Conservation (phyloP, 2,329 filamentous ascomycete genomes). For the Fusarium sp. region DNA sequence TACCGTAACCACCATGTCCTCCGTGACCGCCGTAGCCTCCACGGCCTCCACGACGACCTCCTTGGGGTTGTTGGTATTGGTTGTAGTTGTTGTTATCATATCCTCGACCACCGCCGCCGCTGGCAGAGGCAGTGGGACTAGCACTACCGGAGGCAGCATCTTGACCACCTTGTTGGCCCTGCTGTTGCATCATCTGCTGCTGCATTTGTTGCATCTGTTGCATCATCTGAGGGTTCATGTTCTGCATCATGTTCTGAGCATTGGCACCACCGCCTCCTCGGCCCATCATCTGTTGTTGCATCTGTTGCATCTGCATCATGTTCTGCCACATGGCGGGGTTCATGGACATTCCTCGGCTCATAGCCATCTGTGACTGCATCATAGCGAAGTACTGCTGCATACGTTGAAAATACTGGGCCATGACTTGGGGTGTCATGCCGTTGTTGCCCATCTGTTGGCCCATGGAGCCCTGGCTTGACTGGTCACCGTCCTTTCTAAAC, state of each 20-base stretch:
- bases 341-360: constrained; percentile 79
- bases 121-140: constrained; percentile 27
- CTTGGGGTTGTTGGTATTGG: constrained; percentile 58
- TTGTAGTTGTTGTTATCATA: constrained; percentile 51
- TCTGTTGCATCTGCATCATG: constrained; percentile 82
- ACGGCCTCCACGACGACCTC: constrained; percentile 49
- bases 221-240: constrained; percentile 67
- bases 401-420: constrained; percentile 98
- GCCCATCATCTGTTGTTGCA: constrained; percentile 67
- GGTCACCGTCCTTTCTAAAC: constrained; percentile 68
- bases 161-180: constrained; percentile 49
- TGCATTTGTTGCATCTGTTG: constrained; percentile 68
- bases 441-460: constrained; percentile 60
- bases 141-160: constrained; percentile 45
- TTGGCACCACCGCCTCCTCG: constrained; percentile 54
- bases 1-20: constrained; percentile 51
- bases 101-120: constrained; percentile 46
- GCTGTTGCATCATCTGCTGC: constrained; percentile 57
- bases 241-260: constrained; percentile 56
- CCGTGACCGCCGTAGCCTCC: constrained; percentile 47
- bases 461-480: constrained; percentile 56
- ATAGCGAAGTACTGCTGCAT: constrained; percentile 98
- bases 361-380: constrained; percentile 94
- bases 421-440: constrained; percentile 94
- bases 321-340: constrained; percentile 83